Base-by-base conservation (phyloP, 2,329 filamentous ascomycete species). In the Colletotrichum somersetense region DNA sequence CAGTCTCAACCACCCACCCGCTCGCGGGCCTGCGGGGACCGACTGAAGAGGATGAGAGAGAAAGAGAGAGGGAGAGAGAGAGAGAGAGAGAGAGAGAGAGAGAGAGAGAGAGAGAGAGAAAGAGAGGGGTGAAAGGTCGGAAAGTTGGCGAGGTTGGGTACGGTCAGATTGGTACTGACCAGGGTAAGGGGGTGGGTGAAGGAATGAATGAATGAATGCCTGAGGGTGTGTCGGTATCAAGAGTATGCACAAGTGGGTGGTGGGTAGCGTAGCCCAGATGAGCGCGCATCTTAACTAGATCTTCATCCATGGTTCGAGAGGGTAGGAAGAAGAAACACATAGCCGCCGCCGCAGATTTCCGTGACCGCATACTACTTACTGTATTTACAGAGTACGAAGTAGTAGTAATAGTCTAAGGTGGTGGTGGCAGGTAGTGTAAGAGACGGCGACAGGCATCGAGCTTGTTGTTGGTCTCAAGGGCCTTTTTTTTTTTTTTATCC, bases 251-350 rank as follows among this genome's bases (percentile, higher is more conserved):
- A 35, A 33, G 3, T 14, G 44, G 44, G 26, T 26, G 26, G 26
- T 26, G n/a, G n/a, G n/a, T n/a, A n/a, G 18, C 12, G 18, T 42
- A 16, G 42, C 40, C 35, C 35, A 30, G n/a, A 72, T 65, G 61
- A 72, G 40, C 66, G 33, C 64, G 26, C 26, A 30, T 30, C 30
- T 30, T 30, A 62, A 70, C 70, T 70, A 61, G 59, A 65, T 65
- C 66, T 70, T 70, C 55, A 70, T 23, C 65, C 66, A 70, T 72
- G 66, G 64, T 72, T 70, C 70, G 70, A 72, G 59, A 59, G 40
- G 46, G 35, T 18, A 61, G 44, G 55, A 72, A 70, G 61, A 72
- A 70, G 61, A 65, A 72, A 69, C 58, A 20, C 30, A 23, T 70
- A 46, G 70, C 44, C 44, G 44, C 44, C 44, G 70, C 70, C 70